A percentile compares a stretch with the other conserved stretches of the same genome.
These are phyloP conservation scores for Termitomyces sp. DNA, from an alignment of 768 basidiomycete species.

Conservation along the genomic window DNA sequence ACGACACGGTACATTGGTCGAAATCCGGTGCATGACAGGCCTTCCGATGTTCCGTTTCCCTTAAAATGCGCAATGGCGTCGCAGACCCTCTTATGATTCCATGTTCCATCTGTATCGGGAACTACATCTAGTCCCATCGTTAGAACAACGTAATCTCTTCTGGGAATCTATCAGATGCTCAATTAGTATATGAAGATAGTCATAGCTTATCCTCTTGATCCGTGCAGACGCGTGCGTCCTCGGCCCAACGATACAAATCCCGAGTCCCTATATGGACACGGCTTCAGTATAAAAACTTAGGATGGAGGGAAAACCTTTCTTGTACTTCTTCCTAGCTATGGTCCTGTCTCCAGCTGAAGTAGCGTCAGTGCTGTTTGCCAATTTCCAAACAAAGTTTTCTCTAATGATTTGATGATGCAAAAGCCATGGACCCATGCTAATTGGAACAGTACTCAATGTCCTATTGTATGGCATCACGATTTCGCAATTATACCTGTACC, in stretches of 20 bases:
- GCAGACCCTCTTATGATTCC: neutral
- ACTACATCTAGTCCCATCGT: no score
- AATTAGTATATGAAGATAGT: neutral
- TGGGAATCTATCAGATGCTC: neutral
- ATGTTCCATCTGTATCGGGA: neutral
- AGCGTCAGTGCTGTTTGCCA: slow-evolving; percentile 23
- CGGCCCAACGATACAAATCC: neutral
- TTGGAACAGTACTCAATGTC: slow-evolving; percentile 44
- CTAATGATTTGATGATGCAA: neutral
- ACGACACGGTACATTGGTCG: neutral
- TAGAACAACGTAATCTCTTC: neutral
- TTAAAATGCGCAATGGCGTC: neutral
- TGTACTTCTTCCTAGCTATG: neutral
- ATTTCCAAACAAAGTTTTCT: neutral
- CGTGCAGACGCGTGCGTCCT: neutral
- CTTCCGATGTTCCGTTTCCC: neutral
- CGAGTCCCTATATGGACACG: neutral
- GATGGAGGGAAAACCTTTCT: no score
- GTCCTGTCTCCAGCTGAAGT: slow-evolving; percentile 25
- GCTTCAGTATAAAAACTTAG: neutral
- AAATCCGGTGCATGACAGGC: neutral
- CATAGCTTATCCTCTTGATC: neutral
- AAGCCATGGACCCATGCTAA: slow-evolving; percentile 48
- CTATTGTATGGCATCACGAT: slow-evolving; percentile 49
- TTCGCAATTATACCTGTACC: slow-evolving; percentile 43